Base-by-base conservation (phyloP, 148 eudicot genomes). In the Rhododendron kiyosumense region DNA sequence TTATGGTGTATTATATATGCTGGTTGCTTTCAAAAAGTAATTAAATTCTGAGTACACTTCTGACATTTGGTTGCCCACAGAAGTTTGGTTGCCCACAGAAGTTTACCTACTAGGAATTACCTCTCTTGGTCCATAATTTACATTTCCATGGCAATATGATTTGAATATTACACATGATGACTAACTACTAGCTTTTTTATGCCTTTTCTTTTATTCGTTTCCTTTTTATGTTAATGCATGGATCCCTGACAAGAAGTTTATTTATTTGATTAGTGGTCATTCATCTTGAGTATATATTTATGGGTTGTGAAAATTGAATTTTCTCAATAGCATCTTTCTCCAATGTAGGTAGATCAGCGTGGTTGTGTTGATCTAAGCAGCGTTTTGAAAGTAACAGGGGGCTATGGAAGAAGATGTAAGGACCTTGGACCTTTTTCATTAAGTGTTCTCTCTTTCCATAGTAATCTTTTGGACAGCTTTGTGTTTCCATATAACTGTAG, bases 281-380 rank as follows among this genome's bases (percentile, higher is more conserved):
- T 52, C 38, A 76, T 84, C 46, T 84, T 6, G 41, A 26, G 30
- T 73, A 49, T 73, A 49, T 18, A 30, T 30, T 24, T 45, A 45
- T 71, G 38, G 34, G 14, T 51, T 49, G 2, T 46, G 67, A 5
- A 46, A 45, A 3, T 69, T 77, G 22, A 77, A 76, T 76, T 76
- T 57, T n/a, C 61, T 83, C 38, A 20, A 5, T 28, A 20, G 9
- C n/a, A 43, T 74, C 71, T 78, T 75, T 75, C 81, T 5, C 81
- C 24, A 14, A 7, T 57, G 69, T 86, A 94, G 96, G 96, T 91
- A 38, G 92, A 95, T 86, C 71, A 85, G 81, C 43, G 57, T 57
- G 98, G 98, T 24, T 30, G 38, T 71, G 38, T 71, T 71, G 76
- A 71, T 71, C 76, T 71, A 13, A 71, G 76, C 11, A 38, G 76